Evolutionary conservation across 1,284 basidiomycete species (phyloP).

Genomic region (Peniophora sp.): DNA sequence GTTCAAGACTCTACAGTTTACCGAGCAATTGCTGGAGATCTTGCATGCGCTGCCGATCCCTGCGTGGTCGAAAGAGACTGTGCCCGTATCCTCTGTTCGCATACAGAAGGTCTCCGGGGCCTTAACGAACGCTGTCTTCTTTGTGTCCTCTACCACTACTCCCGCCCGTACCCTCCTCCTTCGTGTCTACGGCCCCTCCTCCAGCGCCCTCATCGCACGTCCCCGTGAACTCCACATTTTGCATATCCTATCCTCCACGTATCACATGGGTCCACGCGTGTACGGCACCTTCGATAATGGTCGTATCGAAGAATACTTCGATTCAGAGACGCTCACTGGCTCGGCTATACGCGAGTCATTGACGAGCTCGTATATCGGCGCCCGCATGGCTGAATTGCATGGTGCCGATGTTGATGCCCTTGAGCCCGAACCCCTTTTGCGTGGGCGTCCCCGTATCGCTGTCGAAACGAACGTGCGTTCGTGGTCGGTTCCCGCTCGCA

Average conservation of each 20-base stretch:
- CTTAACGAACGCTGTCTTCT: slow-evolving; percentile 91
- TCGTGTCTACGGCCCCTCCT: slow-evolving; percentile 85
- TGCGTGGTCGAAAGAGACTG: slow-evolving; percentile 42
- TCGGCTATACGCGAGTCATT: slow-evolving; percentile 68
- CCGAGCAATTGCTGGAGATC: slow-evolving; percentile 48
- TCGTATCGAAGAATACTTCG: slow-evolving; percentile 89
- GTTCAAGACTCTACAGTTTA: slow-evolving; percentile 57
- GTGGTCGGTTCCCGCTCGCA: slow-evolving; percentile 58
- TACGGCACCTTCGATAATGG: slow-evolving; percentile 94
- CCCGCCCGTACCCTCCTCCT: slow-evolving; percentile 69
- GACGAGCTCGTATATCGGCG: slow-evolving; percentile 78
- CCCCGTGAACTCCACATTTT: slow-evolving; percentile 79
- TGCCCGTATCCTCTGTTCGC: slow-evolving; percentile 44
- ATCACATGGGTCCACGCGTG: slow-evolving; percentile 84
- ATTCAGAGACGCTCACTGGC: slow-evolving; percentile 73
- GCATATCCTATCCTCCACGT: slow-evolving; percentile 79
- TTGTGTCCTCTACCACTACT: slow-evolving; percentile 60
- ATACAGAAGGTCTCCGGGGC: slow-evolving; percentile 85
- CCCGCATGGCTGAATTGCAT: slow-evolving; percentile 90
- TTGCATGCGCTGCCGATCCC: slow-evolving; percentile 46
- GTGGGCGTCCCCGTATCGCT: slow-evolving; percentile 34
- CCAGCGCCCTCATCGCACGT: slow-evolving; percentile 79
- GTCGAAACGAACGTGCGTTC: slow-evolving; percentile 52
- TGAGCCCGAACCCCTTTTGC: slow-evolving; percentile 32
- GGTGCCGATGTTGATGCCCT: slow-evolving; percentile 76